These are phyloP conservation scores for Aspergillus calidoustus DNA, from an alignment of 2,329 filamentous ascomycete genomes.

Conservation along the genomic window DNA sequence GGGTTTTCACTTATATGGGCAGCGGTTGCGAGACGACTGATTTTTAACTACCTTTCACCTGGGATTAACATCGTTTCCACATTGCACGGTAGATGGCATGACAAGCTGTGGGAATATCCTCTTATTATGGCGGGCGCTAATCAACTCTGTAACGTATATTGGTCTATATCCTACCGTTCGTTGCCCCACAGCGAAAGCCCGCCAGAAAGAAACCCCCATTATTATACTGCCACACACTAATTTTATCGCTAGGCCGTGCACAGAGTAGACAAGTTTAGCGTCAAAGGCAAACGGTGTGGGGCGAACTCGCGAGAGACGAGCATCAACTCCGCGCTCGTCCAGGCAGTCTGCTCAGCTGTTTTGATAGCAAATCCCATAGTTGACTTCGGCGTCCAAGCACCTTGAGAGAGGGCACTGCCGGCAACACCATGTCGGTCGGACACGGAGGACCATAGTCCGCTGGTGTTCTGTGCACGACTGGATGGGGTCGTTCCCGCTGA, in stretches of 20 bases:
- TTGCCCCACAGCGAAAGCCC: not conserved
- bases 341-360: not conserved
- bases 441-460: slow-evolving; percentile 13
- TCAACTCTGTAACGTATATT: slow-evolving; percentile 1
- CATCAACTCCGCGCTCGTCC: not conserved
- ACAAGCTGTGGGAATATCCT: not conserved
- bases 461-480: slow-evolving; percentile 18
- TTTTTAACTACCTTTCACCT: not conserved
- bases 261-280: not conserved
- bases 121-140: not conserved
- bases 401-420: not conserved
- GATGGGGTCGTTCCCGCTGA: slow-evolving; percentile 11
- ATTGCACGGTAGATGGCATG: not conserved
- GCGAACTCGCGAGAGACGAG: not conserved
- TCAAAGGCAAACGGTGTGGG: no score
- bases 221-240: not conserved
- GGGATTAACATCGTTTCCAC: not conserved
- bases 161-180: not conserved
- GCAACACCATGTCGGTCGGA: not conserved
- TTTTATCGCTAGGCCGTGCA: not conserved
- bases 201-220: not conserved
- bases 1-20: not conserved
- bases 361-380: not conserved
- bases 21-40: not conserved
- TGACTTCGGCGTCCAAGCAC: not conserved